Base-by-base conservation (phyloP, 75 land plant species). In the Chamaecyparis obtusa region DNA sequence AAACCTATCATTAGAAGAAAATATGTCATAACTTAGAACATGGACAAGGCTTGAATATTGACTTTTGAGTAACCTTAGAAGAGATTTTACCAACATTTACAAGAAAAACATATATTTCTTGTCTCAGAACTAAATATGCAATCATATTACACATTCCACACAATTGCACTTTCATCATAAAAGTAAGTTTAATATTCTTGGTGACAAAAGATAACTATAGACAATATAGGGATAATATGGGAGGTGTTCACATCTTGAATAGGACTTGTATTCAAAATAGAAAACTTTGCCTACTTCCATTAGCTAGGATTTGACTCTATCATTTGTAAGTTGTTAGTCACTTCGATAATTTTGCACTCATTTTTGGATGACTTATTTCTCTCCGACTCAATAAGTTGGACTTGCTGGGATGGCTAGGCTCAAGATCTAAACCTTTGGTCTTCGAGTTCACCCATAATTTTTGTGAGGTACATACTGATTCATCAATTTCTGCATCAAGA, bases 41-140 rank as follows among this genome's bases (percentile, higher is more conserved):
- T 13, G 3, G 43, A 4, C 32, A 81, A 27, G 48, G 46, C 51
- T 44, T 6, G 32, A 81, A 81, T 46, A 27, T 81, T 81, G 49
- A 33, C 32, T 81, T 37, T 37, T 44, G 11, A 32, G 24, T 43
- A 41, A 80, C 32, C 33, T 46, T 46, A 81, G 30, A 81, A 27
- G 10, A 81, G 83, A 49, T 46, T n/a, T 44, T 41, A 27, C 27
- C 83, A 24, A 46, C 30, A 27, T 46, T 3, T 81, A 46, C 15
- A 24, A 24, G 46, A 81, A 24, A 41, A 81, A 81, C 48, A n/a
- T 24, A 81, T 81, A 37, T 80, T n/a, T 46, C 83, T 81, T n/a
- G 27, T 46, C 46, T 81, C 9, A 46, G 14, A 81, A 43, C 3
- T 41, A 44, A 9, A 81, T 24, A 81, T 32, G 76, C 76, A 74